Evolutionary conservation across 208 protist genomes (phyloP).

Genomic region (Leishmania major): DNA sequence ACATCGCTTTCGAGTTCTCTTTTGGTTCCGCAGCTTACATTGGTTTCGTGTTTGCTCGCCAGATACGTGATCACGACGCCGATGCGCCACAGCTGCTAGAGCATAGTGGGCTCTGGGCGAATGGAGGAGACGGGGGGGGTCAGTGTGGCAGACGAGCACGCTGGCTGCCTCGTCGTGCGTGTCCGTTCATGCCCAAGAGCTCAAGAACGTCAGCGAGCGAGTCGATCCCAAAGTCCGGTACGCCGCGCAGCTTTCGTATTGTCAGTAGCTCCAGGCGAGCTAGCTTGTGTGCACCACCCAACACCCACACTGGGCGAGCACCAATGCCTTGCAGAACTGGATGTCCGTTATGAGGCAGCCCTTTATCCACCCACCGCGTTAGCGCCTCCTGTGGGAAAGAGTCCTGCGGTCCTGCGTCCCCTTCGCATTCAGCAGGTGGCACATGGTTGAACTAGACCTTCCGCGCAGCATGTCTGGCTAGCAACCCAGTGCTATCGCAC

Average conservation of each 20-base stretch:
- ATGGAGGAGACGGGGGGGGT: background rate
- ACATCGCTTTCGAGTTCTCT: background rate
- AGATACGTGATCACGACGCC: background rate
- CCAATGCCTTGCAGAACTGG: slow-evolving; percentile 54
- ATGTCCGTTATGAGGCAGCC: slow-evolving; percentile 69
- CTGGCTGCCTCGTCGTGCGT: background rate
- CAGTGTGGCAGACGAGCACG: background rate
- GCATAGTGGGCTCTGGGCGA: background rate
- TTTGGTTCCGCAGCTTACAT: background rate
- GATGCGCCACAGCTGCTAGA: background rate
- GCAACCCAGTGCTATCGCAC: slow-evolving; percentile 31
- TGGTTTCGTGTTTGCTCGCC: background rate
- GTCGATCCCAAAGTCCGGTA: slow-evolving; percentile 48
- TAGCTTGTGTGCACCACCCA: slow-evolving; percentile 32
- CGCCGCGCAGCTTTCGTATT: background rate
- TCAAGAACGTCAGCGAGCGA: slow-evolving; percentile 27
- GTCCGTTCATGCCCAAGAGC: background rate
- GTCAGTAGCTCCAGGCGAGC: background rate
- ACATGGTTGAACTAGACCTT: slow-evolving; percentile 55
- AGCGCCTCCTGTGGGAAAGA: slow-evolving; percentile 39
- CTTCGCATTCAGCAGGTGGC: slow-evolving; percentile 43
- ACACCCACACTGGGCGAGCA: slow-evolving; percentile 46
- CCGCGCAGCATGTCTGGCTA: slow-evolving; percentile 55
- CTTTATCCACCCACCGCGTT: slow-evolving; percentile 38
- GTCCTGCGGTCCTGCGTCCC: slow-evolving; percentile 19